phyloP scores from a whole-genome alignment of 2,329 filamentous ascomycete genomes.

The Gaeumannomyces tritici region DNA sequence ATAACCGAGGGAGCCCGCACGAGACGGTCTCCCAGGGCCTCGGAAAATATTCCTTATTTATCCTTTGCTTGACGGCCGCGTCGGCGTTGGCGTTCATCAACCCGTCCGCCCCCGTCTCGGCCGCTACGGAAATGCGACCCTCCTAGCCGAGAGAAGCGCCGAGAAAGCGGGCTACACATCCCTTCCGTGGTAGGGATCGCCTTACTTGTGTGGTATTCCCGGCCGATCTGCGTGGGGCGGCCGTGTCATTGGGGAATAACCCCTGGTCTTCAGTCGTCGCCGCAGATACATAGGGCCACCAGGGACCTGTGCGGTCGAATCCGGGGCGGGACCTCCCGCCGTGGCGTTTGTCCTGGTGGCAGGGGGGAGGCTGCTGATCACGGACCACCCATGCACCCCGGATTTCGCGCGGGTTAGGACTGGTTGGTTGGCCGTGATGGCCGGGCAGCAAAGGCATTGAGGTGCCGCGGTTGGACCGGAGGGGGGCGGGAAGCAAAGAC shows the following conservation, averaged over 20 bases:
- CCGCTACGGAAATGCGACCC: no score
- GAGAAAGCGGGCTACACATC: neutral
- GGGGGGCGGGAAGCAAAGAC: neutral
- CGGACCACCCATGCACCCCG: neutral
- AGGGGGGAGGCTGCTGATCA: neutral
- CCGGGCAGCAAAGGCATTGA: no score
- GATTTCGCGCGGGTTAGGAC: neutral
- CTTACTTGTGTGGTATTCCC: neutral
- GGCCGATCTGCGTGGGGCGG: no score
- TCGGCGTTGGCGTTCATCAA: no score
- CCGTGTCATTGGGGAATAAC: neutral
- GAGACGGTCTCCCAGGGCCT: no score
- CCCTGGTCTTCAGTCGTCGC: neutral
- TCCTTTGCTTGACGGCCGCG: no score
- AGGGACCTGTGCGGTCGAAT: neutral
- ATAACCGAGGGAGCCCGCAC: no score
- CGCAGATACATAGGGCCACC: no score
- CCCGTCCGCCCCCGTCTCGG: no score
- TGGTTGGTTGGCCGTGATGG: neutral
- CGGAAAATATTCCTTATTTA: no score
- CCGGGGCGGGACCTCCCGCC: neutral
- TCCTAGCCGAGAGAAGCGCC: neutral
- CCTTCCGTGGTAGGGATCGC: neutral
- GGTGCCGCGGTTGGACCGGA: neutral
- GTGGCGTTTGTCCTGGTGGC: neutral